These are phyloP conservation scores for Herpotrichia juniperi DNA, from an alignment of 2,329 filamentous ascomycete genomes.

Conservation along the genomic window DNA sequence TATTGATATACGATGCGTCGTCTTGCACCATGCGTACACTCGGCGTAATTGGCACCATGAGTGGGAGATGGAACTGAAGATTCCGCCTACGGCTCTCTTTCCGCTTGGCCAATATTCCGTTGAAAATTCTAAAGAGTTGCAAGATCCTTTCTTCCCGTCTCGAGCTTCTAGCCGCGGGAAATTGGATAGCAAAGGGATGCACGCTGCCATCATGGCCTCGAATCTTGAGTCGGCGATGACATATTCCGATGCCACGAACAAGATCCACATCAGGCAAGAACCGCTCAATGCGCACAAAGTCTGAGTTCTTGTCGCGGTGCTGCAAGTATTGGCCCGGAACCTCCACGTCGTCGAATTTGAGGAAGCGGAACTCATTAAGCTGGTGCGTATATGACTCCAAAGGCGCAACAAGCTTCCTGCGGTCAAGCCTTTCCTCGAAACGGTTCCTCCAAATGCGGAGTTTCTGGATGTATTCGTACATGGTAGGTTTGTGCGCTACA, in stretches of 20 bases:
- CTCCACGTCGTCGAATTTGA: conserved; percentile 98
- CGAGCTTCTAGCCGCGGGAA: conserved; percentile 90
- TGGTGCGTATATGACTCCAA: conserved; percentile 88
- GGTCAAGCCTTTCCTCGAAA: conserved; percentile 96
- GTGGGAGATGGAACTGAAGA: conserved; percentile 91
- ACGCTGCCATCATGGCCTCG: conserved; percentile 96
- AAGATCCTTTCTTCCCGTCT: conserved; percentile 92
- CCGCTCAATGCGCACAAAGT: conserved; percentile 95
- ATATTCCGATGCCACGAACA: conserved; percentile 87
- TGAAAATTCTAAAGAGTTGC: conserved; percentile 97
- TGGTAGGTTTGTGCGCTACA: conserved; percentile 90
- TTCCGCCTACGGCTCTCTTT: conserved; percentile 95
- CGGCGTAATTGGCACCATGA: conserved; percentile 94
- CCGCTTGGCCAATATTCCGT: conserved; percentile 86
- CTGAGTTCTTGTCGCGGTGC: conserved; percentile 98
- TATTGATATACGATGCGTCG: conserved; percentile 88
- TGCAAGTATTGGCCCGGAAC: conserved; percentile 95
- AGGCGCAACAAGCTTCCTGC: conserved; percentile 72
- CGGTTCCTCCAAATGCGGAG: conserved; percentile 95
- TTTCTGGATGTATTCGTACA: conserved; percentile 98
- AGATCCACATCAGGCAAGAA: conserved; percentile 96
- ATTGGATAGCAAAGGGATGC: conserved; percentile 96
- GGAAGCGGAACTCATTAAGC: conserved; percentile 94
- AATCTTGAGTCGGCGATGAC: conserved; percentile 92
- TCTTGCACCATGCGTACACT: conserved; percentile 96